phyloP scores from a whole-genome alignment of 2,329 filamentous ascomycete genomes.

The Xylaria polymorpha region DNA sequence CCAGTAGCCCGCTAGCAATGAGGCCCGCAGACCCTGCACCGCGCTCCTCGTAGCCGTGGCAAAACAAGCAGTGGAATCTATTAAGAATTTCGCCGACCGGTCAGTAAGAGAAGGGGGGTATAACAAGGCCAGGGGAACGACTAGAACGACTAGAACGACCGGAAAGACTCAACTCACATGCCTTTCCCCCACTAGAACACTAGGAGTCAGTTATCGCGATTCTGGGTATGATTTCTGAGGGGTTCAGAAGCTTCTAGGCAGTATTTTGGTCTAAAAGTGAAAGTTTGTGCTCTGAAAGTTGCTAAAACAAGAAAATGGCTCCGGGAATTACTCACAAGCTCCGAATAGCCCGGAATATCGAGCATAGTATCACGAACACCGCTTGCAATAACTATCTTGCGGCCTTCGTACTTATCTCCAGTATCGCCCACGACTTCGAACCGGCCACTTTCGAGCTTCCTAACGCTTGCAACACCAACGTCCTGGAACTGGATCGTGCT shows the following conservation, averaged over 20 bases:
- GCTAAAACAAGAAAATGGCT: too few species aligned
- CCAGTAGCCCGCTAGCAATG: conserved; percentile 56
- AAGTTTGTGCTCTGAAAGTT: too few species aligned
- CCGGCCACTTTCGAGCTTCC: conserved; percentile 32
- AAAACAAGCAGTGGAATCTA: conserved; percentile 68
- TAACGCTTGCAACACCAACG: conserved; percentile 36
- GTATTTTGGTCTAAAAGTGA: too few species aligned
- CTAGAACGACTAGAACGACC: neutral
- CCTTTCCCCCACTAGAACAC: conserved; percentile 57
- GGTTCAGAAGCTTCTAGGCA: too few species aligned
- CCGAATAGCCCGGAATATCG: conserved; percentile 63
- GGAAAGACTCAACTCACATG: conserved; percentile 54
- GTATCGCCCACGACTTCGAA: conserved; percentile 54
- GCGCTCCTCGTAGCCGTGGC: conserved; percentile 69
- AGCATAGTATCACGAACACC: conserved; percentile 65
- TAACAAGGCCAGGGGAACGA: neutral
- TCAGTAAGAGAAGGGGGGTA: conserved; percentile 7
- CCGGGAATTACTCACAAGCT: conserved; percentile 50
- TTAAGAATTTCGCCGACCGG: conserved; percentile 43
- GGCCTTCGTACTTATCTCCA: conserved; percentile 58
- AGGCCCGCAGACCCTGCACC: conserved; percentile 59
- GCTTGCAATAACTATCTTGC: conserved; percentile 66
- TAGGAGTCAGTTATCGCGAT: too few species aligned
- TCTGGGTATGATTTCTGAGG: too few species aligned
- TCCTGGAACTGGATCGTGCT: conserved; percentile 39